A percentile compares a stretch with the other conserved stretches of the same genome.
phyloP scores from a whole-genome alignment of 768 basidiomycete species.

The Melanogaster broomeanus region DNA sequence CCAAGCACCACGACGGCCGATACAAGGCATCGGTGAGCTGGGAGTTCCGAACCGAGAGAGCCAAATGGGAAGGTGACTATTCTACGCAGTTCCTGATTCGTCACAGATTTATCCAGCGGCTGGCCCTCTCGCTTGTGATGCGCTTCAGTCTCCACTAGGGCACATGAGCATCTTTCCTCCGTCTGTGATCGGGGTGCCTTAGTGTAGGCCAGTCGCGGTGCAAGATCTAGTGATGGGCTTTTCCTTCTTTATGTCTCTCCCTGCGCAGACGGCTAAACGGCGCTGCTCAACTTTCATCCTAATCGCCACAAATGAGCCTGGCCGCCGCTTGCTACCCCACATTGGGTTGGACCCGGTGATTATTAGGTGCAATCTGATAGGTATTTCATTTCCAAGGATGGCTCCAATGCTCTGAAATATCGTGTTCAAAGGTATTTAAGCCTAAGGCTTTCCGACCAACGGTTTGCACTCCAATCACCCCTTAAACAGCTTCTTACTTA shows the following conservation, averaged over 20 bases:
- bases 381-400: not conserved
- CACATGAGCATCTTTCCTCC: not conserved
- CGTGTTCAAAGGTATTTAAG: slow-evolving; percentile 1
- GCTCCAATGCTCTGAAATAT: not conserved
- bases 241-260: not conserved
- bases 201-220: not conserved
- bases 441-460: not conserved
- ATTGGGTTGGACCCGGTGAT: not conserved
- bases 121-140: too few relatives aligned
- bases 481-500: not conserved
- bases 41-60: too few relatives aligned
- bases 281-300: not conserved
- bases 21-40: too few relatives aligned
- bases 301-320: not conserved
- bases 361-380: not conserved
- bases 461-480: not conserved
- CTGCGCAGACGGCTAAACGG: not conserved
- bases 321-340: not conserved
- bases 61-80: too few relatives aligned
- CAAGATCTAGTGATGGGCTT: not conserved
- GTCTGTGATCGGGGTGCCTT: not conserved
- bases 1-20: too few relatives aligned
- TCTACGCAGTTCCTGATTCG: too few relatives aligned
- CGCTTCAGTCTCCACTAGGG: too few relatives aligned
- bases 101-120: too few relatives aligned